phyloP scores from a whole-genome alignment of 2,329 filamentous ascomycete species.

The Parastagonospora nodorum region DNA sequence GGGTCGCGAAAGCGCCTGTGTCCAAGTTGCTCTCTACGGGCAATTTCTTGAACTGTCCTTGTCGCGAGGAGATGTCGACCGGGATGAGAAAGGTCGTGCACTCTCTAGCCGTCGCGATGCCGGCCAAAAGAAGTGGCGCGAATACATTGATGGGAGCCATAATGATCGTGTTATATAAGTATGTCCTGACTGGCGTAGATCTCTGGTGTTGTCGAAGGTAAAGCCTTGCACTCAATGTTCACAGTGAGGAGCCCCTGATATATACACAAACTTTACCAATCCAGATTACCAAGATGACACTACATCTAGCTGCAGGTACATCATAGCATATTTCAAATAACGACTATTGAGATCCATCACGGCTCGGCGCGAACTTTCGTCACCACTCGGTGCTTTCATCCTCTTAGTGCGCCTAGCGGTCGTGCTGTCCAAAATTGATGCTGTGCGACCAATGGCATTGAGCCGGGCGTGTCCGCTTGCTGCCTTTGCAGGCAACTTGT shows the following conservation, averaged over 20 bases:
- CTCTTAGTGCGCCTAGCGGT: constrained; percentile 4
- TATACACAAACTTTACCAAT: neutral
- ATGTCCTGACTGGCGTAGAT: neutral
- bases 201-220: neutral
- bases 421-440: constrained; percentile 2
- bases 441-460: constrained; percentile 11
- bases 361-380: neutral
- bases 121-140: constrained; percentile 19
- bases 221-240: neutral
- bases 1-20: constrained; percentile 58
- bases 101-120: constrained; percentile 26
- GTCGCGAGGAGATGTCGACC: constrained; percentile 59
- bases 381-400: neutral
- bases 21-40: constrained; percentile 59
- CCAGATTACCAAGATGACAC: no score
- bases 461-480: neutral
- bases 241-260: neutral
- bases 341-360: neutral
- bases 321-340: constrained; percentile 3
- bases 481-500: neutral
- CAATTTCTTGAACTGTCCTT: constrained; percentile 59
- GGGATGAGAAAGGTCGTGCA: constrained; percentile 62
- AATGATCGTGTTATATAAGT: neutral
- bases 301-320: constrained; percentile 4
- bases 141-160: constrained; percentile 20